phyloP scores from a whole-genome alignment of 2,329 filamentous ascomycete species.

The Trichophyton mentagrophytes region DNA sequence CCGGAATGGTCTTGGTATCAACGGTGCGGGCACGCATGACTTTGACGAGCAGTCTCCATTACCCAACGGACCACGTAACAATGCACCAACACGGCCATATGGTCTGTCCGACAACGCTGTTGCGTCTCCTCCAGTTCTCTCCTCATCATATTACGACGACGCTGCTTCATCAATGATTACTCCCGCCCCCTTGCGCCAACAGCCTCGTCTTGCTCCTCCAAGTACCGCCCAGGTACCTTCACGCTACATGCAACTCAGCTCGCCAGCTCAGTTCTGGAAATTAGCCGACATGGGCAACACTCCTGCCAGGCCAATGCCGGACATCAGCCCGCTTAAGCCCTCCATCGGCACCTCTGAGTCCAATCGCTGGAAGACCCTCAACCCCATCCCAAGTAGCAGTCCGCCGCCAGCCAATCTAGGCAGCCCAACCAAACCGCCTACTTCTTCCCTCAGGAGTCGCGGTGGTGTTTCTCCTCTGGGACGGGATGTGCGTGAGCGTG shows the following conservation, averaged over 20 bases:
- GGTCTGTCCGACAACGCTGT: constrained; percentile 30
- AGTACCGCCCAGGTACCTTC: constrained; percentile 39
- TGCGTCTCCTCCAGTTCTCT: constrained; percentile 35
- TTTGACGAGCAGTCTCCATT: constrained; percentile 30
- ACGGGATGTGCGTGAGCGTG: neutral
- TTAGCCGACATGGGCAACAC: constrained; percentile 36
- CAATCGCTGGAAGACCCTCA: constrained; percentile 7
- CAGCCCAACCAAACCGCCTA: constrained; percentile 32
- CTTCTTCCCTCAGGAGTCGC: constrained; percentile 10
- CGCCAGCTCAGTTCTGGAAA: constrained; percentile 40
- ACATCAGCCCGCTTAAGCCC: constrained; percentile 38
- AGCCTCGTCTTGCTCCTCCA: constrained; percentile 36
- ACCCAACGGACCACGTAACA: constrained; percentile 17
- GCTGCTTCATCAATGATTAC: constrained; percentile 37
- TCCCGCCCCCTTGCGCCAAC: constrained; percentile 37
- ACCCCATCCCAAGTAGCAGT: constrained; percentile 33
- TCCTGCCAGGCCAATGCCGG: constrained; percentile 30
- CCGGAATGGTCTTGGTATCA: constrained; percentile 21
- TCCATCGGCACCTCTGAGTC: constrained; percentile 23
- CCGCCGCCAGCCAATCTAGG: constrained; percentile 35
- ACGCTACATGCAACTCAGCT: constrained; percentile 41
- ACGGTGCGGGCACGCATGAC: constrained; percentile 22
- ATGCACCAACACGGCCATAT: constrained; percentile 22
- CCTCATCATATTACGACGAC: constrained; percentile 38
- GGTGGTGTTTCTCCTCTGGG: neutral